phyloP scores from a whole-genome alignment of 768 basidiomycete species.

The Trichaptum fuscoviolaceum region DNA sequence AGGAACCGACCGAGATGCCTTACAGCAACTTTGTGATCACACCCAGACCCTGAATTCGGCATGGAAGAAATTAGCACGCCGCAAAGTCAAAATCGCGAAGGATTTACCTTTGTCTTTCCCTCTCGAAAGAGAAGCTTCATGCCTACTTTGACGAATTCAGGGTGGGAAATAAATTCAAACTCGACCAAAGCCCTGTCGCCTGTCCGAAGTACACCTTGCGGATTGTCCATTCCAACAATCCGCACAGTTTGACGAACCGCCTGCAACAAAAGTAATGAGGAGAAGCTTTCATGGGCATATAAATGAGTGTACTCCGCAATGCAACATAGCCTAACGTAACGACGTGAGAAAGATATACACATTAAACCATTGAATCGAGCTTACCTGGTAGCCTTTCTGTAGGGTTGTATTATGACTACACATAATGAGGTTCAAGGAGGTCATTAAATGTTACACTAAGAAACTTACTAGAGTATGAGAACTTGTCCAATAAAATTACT shows the following conservation, averaged over 20 bases:
- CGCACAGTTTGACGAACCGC: conserved; percentile 89
- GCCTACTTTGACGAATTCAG: conserved; percentile 89
- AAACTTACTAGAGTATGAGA: conserved; percentile 79
- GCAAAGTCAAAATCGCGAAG: conserved; percentile 5
- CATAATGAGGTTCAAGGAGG: conserved; percentile 5
- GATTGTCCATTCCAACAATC: conserved; percentile 87
- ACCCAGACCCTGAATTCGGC: conserved; percentile 56
- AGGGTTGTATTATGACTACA: conserved; percentile 85
- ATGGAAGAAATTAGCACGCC: conserved; percentile 8
- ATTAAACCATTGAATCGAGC: conserved; percentile 14
- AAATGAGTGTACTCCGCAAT: conserved; percentile 66
- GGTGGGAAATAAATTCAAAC: conserved; percentile 90
- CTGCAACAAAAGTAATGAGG: conserved; percentile 31
- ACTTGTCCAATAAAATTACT: conserved; percentile 90
- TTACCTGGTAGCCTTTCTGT: conserved; percentile 88
- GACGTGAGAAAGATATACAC: conserved; percentile 3
- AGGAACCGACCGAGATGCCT: conserved; percentile 53
- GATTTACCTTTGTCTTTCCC: conserved; percentile 84
- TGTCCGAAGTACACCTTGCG: conserved; percentile 83
- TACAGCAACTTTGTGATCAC: conserved; percentile 65
- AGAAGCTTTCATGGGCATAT: neutral
- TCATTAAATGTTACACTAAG: neutral
- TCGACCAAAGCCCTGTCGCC: conserved; percentile 93
- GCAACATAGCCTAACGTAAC: conserved; percentile 71
- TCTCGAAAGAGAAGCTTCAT: conserved; percentile 93